Evolutionary conservation across 768 basidiomycete genomes (phyloP), one percentile per base, ranked within the genome.

Genomic region (Amanita pseudoporphyria): DNA sequence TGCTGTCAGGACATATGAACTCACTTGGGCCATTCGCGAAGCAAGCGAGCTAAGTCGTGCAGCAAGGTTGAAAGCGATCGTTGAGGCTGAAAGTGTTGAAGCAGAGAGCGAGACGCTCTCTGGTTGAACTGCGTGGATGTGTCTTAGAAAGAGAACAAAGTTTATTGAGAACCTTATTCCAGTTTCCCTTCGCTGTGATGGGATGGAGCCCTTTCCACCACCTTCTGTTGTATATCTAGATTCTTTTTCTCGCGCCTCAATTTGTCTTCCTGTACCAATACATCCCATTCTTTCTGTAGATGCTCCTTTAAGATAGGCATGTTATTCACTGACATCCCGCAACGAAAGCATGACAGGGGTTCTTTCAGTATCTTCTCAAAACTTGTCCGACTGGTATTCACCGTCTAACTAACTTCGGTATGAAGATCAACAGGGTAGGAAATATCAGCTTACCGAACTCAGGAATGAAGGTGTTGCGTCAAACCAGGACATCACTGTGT

Each of bases 11-110:
- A 86, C 91, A 6, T 95, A 95, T 57, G 82, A 94, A 63, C 73
- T 95, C 53, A 94, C 91, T 19, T 95, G 92, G 92, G 89, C 91
- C 24, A 94, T 95, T 62, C 83, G 91, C 42, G 71, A 78, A 54
- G 84, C 88, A 28, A 79, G 79, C 56, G 87, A 91, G 61, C 74
- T 72, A 44, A 80, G 80, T 53, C 79, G 79, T 28, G 71, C 64
- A 12, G 67, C 65, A 19, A 78, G 65, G 53, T 57, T 71, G 37
- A 68, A 70, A 54, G 64, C 67, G 13, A 62, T 64, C 42, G 52
- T 50, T 2, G 52, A 63, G 30, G 58, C 64, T 43, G 58, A 58
- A 5, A 54, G 63, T 38, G 54, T 49, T n/a, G 49, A 51, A 12
- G 38, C 53, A 39, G 40, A 43, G 30, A 2, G 50, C 42, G 40